phyloP scores from a whole-genome alignment of 306 rosid species.

The Carpinus viminea region DNA sequence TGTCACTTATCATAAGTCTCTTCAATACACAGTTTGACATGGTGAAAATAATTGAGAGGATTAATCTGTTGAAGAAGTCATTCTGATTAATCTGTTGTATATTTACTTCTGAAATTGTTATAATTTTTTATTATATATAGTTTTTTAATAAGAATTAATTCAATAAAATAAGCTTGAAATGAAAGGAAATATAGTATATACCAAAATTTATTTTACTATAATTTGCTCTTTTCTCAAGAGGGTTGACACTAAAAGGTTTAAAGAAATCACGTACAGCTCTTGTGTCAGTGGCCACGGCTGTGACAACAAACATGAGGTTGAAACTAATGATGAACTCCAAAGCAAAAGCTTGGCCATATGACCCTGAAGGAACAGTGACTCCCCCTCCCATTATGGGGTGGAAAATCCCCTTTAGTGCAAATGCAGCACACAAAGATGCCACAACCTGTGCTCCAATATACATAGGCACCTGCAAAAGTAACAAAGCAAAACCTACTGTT shows the following conservation, averaged over 20 bases:
- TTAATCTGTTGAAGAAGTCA: no score
- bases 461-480: conserved; percentile 59
- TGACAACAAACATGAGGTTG: conserved; percentile 92
- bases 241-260: neutral
- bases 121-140: no score
- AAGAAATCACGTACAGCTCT: conserved; percentile 62
- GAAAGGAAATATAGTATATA: neutral
- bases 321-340: conserved; percentile 73
- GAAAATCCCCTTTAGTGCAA: conserved; percentile 64
- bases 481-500: no score
- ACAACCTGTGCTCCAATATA: conserved; percentile 73
- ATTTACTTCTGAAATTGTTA: no score
- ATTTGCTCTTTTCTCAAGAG: no score
- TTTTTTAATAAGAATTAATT: no score
- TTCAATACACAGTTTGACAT: neutral
- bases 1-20: no score
- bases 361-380: conserved; percentile 78
- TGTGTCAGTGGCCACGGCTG: conserved; percentile 91
- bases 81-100: no score
- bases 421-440: conserved; percentile 73
- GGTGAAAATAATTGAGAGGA: neutral
- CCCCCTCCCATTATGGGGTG: conserved; percentile 82
- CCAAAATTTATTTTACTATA: neutral
- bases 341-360: conserved; percentile 73
- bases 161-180: neutral